Percentiles rank a stretch among this genome's conserved stretches.
Evolutionary conservation across 164 flowering plant species (phyloP).

Genomic region (Nymphaea thermarum): DNA sequence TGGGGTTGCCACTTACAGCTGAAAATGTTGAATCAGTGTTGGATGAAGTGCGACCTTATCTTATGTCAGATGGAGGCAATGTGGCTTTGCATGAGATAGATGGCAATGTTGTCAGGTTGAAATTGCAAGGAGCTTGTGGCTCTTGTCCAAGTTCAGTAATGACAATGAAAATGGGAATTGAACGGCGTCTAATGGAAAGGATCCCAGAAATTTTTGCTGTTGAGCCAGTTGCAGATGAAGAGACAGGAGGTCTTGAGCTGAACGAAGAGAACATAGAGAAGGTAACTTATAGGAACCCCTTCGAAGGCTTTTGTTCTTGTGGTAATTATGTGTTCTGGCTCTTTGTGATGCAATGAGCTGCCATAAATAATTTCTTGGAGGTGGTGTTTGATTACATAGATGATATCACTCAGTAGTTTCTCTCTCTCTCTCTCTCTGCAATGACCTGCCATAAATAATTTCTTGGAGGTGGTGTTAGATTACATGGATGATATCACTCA

Average conservation of each 20-base stretch:
- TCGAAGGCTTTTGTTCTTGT: neutral
- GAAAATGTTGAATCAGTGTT: constrained; percentile 84
- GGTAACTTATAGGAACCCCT: constrained; percentile 23
- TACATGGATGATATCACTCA: no score
- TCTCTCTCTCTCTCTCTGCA: neutral
- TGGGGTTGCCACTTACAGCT: constrained; percentile 78
- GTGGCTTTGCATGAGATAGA: constrained; percentile 92
- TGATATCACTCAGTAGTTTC: no score
- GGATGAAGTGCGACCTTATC: constrained; percentile 91
- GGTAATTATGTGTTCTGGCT: no score
- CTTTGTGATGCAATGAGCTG: no score
- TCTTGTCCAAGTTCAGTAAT: constrained; percentile 91
- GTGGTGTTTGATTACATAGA: no score
- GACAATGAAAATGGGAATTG: constrained; percentile 96
- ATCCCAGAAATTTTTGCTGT: constrained; percentile 89
- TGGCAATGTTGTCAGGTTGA: constrained; percentile 83
- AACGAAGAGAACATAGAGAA: constrained; percentile 87
- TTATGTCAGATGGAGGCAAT: constrained; percentile 95
- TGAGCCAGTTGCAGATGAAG: constrained; percentile 76
- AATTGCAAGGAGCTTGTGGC: constrained; percentile 97
- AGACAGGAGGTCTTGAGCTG: constrained; percentile 73
- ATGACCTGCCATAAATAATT: no score
- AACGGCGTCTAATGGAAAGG: constrained; percentile 89
- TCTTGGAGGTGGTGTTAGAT: no score
- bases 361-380: no score